phyloP scores from a whole-genome alignment of 2,329 filamentous ascomycete species.

The Botrytis paeoniae region DNA sequence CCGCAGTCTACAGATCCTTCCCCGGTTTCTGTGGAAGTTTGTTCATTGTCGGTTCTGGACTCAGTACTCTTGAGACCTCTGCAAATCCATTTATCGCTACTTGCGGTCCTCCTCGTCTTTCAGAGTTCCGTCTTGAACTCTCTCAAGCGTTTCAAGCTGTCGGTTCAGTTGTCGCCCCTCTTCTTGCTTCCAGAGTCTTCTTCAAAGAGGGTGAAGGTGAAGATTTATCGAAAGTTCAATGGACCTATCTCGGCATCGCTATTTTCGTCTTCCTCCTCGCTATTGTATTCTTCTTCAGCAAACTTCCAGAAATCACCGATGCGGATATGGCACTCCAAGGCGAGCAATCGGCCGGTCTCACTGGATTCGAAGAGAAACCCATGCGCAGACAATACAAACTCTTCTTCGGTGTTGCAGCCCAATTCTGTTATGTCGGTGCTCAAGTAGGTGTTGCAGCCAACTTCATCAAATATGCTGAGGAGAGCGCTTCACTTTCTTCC shows the following conservation, averaged over 20 bases:
- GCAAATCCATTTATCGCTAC: constrained; percentile 71
- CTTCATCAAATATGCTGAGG: constrained; percentile 21
- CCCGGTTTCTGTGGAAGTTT: constrained; percentile 33
- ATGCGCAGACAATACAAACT: constrained; percentile 49
- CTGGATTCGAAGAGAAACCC: constrained; percentile 26
- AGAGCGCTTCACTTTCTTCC: constrained; percentile 42
- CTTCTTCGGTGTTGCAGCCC: constrained; percentile 68
- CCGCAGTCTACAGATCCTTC: constrained; percentile 49
- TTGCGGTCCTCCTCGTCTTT: constrained; percentile 70
- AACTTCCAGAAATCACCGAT: constrained; percentile 54
- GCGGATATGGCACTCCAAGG: constrained; percentile 49
- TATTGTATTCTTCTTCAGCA: constrained; percentile 65
- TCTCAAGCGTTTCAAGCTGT: constrained; percentile 74
- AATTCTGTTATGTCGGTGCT: constrained; percentile 73
- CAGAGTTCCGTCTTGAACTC: constrained; percentile 70
- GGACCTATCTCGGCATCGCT: constrained; percentile 78
- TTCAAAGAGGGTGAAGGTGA: constrained; percentile 49
- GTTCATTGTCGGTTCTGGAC: constrained; percentile 72
- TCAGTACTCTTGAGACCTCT: constrained; percentile 73
- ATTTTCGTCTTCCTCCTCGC: constrained; percentile 69
- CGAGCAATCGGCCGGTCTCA: constrained; percentile 21
- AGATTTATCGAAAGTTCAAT: constrained; percentile 62
- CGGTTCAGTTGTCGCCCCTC: constrained; percentile 67
- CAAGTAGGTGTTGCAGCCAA: constrained; percentile 27
- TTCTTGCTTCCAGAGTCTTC: constrained; percentile 70